phyloP scores from a whole-genome alignment of 139 green algal species.

The Desmodesmus armatus region DNA sequence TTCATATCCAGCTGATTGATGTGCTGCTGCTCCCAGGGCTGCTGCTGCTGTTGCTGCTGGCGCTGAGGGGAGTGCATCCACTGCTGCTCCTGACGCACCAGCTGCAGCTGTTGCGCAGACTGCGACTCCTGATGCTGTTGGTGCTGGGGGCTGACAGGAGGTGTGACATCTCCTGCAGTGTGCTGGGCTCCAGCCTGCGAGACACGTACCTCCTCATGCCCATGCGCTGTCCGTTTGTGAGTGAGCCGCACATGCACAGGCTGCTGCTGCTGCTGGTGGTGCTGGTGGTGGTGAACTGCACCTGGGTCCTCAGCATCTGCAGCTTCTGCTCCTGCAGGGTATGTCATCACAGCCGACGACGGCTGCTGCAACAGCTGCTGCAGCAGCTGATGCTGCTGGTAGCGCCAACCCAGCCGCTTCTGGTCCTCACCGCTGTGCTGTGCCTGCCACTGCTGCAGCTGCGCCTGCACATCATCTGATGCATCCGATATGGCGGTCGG shows the following conservation, averaged over 20 bases:
- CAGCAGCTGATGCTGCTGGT: background rate
- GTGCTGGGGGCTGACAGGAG: background rate
- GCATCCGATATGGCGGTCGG: background rate
- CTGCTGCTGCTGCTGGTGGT: slow-evolving; percentile 18
- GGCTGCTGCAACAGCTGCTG: background rate
- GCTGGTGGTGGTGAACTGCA: too few relatives aligned
- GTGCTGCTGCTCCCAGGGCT: background rate
- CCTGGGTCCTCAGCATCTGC: background rate
- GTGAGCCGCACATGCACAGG: slow-evolving; percentile 15
- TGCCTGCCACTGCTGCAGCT: slow-evolving; percentile 16
- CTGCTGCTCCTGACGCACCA: background rate
- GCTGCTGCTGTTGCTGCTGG: slow-evolving; percentile 19
- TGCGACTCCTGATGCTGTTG: background rate
- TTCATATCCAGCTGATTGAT: slow-evolving; percentile 24
- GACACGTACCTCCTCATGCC: slow-evolving; percentile 38
- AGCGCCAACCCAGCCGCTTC: too few relatives aligned
- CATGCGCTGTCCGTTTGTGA: slow-evolving; percentile 14
- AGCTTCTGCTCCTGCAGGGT: background rate
- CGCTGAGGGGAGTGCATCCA: background rate
- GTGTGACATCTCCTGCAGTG: background rate
- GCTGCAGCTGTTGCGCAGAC: slow-evolving; percentile 4
- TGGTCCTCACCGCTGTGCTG: background rate
- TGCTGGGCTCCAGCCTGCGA: background rate
- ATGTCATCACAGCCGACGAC: too few relatives aligned
- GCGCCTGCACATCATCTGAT: background rate